Evolutionary conservation across 768 basidiomycete genomes (phyloP), one percentile per base, ranked within the genome.

Genomic region (Thelephora aurantiotincta): DNA sequence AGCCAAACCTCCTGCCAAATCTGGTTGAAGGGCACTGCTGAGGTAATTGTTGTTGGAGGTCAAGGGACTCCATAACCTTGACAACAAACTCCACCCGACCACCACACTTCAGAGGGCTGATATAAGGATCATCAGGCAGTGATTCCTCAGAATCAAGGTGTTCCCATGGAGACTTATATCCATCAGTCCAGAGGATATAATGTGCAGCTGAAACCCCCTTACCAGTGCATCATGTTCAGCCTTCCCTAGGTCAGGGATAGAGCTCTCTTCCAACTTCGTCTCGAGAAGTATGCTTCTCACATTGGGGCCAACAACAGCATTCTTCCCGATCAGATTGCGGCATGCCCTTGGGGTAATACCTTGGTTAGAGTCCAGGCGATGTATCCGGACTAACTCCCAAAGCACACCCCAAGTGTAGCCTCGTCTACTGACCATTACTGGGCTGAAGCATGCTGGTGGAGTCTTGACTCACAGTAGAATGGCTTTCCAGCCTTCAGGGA

Each of bases 1-100:
- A 82, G 0, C 82, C 82, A 56, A 77, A 82, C 3, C 74, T 65
- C 12, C 82, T 70, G 0, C 71, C 58, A 52, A 82, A 71, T 13
- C 77, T 71, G 47, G 66, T 68, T 0, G 81, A 84, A 1, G 78
- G 57, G 0, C 74, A 74, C 0, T 82, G 62, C 33, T 65, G 62
- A 1, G 74, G 71, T 2, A 59, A 66, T 16, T 77, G 71, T 6
- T 83, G 65, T 6, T 59, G 51, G 11, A 82, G 53, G 23, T 57
- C 63, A 48, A 68, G 72, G 0, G 37, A 30, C n/a, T 49, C 30
- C 22, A 11, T 35, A 13, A 72, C 48, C 45, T 60, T 71, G 0
- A 67, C 74, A 0, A 65, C 55, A 52, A 82, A 82, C 3, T 73
- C 64, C 0, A 82, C 67, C 53, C 74, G 71, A 0, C 82, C 82